Evolutionary conservation across 805 yeast species (phyloP).

Genomic region (Wickerhamomyces bisporus): DNA sequence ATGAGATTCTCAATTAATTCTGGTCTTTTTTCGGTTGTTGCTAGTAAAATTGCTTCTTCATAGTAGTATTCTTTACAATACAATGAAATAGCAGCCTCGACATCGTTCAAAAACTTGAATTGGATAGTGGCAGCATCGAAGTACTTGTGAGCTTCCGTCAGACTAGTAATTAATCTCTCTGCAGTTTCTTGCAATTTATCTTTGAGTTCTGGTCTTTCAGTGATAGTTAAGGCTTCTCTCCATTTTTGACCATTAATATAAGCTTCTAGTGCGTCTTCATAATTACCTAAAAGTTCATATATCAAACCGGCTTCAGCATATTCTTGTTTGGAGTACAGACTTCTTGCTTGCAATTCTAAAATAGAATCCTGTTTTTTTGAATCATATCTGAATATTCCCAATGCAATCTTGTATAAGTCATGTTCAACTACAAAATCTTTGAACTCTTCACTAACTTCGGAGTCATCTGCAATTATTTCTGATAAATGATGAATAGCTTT

Average conservation of each 20-base stretch:
- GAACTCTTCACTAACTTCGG: slow-evolving; percentile 47
- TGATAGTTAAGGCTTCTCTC: slow-evolving; percentile 75
- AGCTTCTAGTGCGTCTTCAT: slow-evolving; percentile 59
- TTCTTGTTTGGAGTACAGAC: slow-evolving; percentile 49
- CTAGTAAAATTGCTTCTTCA: slow-evolving; percentile 70
- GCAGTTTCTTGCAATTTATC: slow-evolving; percentile 43
- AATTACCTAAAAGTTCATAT: slow-evolving; percentile 61
- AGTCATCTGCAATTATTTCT: slow-evolving; percentile 34
- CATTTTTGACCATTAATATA: slow-evolving; percentile 71
- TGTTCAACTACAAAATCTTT: slow-evolving; percentile 66
- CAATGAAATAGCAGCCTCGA: slow-evolving; percentile 56
- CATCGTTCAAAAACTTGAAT: slow-evolving; percentile 51
- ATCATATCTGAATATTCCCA: slow-evolving; percentile 56
- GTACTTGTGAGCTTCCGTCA: slow-evolving; percentile 67
- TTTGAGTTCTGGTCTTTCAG: slow-evolving; percentile 35
- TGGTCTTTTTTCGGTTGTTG: slow-evolving; percentile 35
- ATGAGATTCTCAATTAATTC: slow-evolving; percentile 54
- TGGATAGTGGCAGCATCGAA: slow-evolving; percentile 78
- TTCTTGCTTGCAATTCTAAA: slow-evolving; percentile 56
- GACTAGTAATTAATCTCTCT: slow-evolving; percentile 51
- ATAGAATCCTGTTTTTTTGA: slow-evolving; percentile 47
- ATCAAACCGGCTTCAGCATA: slow-evolving; percentile 75
- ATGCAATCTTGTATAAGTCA: slow-evolving; percentile 62
- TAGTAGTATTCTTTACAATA: slow-evolving; percentile 73
- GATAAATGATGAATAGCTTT: slow-evolving; percentile 67